phyloP scores from a whole-genome alignment of 2,329 filamentous ascomycete genomes.

The Sphaerulina populicola region DNA sequence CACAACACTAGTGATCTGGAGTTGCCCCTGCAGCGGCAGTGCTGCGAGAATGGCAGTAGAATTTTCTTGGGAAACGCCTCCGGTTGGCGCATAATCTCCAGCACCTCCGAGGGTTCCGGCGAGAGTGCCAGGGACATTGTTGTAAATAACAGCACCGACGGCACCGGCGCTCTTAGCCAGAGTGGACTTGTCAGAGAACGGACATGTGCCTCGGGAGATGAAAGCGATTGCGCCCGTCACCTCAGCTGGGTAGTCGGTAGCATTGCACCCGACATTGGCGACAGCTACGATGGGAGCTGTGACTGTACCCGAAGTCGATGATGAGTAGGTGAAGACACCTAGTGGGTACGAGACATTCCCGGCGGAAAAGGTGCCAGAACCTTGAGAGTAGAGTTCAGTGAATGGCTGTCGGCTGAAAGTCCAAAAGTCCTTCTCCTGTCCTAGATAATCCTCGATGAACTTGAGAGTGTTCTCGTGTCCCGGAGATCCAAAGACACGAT shows the following conservation, averaged over 20 bases:
- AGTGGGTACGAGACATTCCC: constrained; percentile 51
- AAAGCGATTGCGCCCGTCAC: constrained; percentile 60
- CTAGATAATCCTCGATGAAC: constrained; percentile 31
- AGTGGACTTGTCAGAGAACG: constrained; percentile 63
- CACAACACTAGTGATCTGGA: constrained; percentile 40
- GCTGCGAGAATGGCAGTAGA: constrained; percentile 50
- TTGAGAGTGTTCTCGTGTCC: constrained; percentile 37
- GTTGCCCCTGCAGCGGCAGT: constrained; percentile 38
- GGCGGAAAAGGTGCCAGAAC: constrained; percentile 41
- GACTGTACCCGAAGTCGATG: constrained; percentile 46
- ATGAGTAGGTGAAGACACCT: constrained; percentile 55
- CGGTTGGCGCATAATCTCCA: constrained; percentile 55
- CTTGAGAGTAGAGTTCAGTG: constrained; percentile 31
- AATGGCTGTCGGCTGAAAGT: constrained; percentile 46
- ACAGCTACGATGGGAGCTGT: constrained; percentile 52
- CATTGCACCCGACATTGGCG: constrained; percentile 53
- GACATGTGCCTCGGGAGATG: constrained; percentile 59
- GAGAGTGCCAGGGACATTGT: constrained; percentile 52
- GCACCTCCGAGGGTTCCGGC: constrained; percentile 59
- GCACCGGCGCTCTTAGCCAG: constrained; percentile 62
- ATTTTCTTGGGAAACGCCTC: constrained; percentile 55
- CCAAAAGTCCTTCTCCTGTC: constrained; percentile 52
- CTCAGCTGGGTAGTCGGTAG: constrained; percentile 53
- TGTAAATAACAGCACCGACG: constrained; percentile 63
- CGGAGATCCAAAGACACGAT: constrained; percentile 33